Conservation (phyloP, 768 basidiomycete species). For the Phylloporus arenicola region DNA sequence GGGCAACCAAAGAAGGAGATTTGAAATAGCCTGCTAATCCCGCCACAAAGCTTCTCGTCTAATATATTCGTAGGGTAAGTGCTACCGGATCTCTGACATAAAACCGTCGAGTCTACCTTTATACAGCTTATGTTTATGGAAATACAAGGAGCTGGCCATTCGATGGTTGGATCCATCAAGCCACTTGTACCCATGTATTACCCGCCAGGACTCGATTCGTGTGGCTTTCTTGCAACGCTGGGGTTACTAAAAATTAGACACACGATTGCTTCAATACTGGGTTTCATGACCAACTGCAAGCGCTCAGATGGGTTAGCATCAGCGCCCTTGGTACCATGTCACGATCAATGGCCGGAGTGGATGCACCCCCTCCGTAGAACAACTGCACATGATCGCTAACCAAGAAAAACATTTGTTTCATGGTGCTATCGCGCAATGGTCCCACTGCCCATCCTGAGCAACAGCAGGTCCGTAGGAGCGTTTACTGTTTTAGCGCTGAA, state of each 20-base stretch:
- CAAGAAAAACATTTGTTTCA: slow-evolving; percentile 39
- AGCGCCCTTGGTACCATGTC: slow-evolving; percentile 33
- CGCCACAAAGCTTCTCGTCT: no score
- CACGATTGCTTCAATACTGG: slow-evolving; percentile 50
- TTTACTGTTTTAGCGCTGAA: background rate
- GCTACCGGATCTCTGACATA: background rate
- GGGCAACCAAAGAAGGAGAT: slow-evolving; percentile 38
- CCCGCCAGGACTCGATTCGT: slow-evolving; percentile 51
- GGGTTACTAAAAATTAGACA: slow-evolving; percentile 35
- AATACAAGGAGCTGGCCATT: slow-evolving; percentile 66
- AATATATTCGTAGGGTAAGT: no score
- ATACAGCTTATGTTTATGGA: slow-evolving; percentile 48
- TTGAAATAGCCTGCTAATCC: no score
- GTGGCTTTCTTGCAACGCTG: slow-evolving; percentile 57
- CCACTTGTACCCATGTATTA: slow-evolving; percentile 53
- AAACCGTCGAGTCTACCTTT: background rate
- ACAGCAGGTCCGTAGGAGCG: slow-evolving; percentile 39
- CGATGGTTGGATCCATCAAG: slow-evolving; percentile 59
- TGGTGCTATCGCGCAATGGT: slow-evolving; percentile 58
- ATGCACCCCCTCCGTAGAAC: slow-evolving; percentile 49
- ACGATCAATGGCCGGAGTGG: slow-evolving; percentile 60
- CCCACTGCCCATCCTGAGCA: slow-evolving; percentile 49
- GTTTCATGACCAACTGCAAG: slow-evolving; percentile 48
- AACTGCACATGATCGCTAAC: slow-evolving; percentile 52
- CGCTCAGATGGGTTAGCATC: slow-evolving; percentile 39